Evolutionary conservation across 495 filamentous ascomycete genomes (phyloP), one percentile per base, ranked within the genome.

Genomic region (Penicillium waksmanii): DNA sequence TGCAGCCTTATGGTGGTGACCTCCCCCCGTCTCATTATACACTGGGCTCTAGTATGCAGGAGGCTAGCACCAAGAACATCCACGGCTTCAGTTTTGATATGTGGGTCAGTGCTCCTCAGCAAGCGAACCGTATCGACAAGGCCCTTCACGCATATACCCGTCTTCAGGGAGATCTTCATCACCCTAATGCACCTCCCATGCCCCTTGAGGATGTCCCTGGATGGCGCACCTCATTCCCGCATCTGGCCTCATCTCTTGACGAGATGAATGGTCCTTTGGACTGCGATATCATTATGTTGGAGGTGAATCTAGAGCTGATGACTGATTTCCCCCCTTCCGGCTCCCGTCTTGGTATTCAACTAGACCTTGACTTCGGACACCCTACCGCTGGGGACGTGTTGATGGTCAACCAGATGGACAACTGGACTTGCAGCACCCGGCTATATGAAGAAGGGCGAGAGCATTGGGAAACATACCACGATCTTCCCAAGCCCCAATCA

Each of bases 81-180:
- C 71, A 76, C 56, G 73, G 73, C 25, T 73, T 83, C 54, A 73
- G 71, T 25, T 84, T 85, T 59, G 74, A 76, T 50, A 84, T 85
- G 81, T 82, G 74, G 75, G 73, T 84, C 8, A 75, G 71, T 54
- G 68, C 72, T 7, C 78, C 75, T 23, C 68, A 78, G 25, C 70
- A 80, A 51, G 72, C 68, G 5, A 73, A 77, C 43, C 70, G 65
- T 42, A 71, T 76, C 35, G 77, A 80, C 40, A 68, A 77, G 36
- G 73, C 75, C 7, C 64, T 75, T 40, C 82, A 85, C 63, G 69
- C 67, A 33, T 85, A 82, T 59, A 84, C 80, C n/a, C 75, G 72
- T 19, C 69, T 82, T 8, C 78, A 82, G 62, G 74, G 72, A 49
- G 73, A 73, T 55, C 77, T 64, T 36, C 74, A 69, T 55, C 75